These are phyloP conservation scores for Xylaria castorea DNA, from an alignment of 495 filamentous ascomycete species.

Conservation along the genomic window DNA sequence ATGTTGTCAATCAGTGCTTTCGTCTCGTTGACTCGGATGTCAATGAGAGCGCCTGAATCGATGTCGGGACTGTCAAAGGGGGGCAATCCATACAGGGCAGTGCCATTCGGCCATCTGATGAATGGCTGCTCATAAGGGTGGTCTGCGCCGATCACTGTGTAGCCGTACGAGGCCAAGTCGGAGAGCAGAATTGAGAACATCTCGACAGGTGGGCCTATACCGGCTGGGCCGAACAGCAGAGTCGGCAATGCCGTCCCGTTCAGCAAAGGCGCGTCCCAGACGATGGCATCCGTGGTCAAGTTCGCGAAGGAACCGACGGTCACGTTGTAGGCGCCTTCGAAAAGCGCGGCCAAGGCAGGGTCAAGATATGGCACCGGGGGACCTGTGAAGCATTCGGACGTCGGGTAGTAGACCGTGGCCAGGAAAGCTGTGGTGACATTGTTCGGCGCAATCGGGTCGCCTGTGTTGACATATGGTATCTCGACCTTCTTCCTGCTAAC, in stretches of 20 bases:
- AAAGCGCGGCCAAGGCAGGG: constrained; percentile 29
- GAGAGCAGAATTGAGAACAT: constrained; percentile 47
- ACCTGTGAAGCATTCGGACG: constrained; percentile 26
- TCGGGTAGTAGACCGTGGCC: constrained; percentile 38
- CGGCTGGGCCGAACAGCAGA: constrained; percentile 37
- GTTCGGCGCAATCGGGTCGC: constrained; percentile 37
- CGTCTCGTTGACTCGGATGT: constrained; percentile 15
- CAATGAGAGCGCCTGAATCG: constrained; percentile 18
- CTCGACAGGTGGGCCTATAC: constrained; percentile 35
- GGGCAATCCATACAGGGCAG: constrained; percentile 37
- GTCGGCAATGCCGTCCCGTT: constrained; percentile 14
- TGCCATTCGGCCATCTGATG: constrained; percentile 57
- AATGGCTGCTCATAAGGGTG: constrained; percentile 54
- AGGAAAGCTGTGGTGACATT: constrained; percentile 39
- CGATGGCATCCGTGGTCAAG: constrained; percentile 29
- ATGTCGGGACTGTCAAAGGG: constrained; percentile 15
- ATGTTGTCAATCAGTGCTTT: constrained; percentile 30
- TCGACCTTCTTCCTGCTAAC: constrained; percentile 28
- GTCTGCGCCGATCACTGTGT: constrained; percentile 56
- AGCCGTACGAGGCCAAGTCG: constrained; percentile 56
- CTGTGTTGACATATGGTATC: constrained; percentile 29
- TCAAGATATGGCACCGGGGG: constrained; percentile 30
- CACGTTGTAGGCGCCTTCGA: constrained; percentile 31
- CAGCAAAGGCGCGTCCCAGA: constrained; percentile 25
- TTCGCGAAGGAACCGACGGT: constrained; percentile 26